A percentile compares a stretch with the other conserved stretches of the same genome.
Evolutionary conservation across 805 yeast genomes (phyloP).

Genomic region (Kodamaea jinghongensis): DNA sequence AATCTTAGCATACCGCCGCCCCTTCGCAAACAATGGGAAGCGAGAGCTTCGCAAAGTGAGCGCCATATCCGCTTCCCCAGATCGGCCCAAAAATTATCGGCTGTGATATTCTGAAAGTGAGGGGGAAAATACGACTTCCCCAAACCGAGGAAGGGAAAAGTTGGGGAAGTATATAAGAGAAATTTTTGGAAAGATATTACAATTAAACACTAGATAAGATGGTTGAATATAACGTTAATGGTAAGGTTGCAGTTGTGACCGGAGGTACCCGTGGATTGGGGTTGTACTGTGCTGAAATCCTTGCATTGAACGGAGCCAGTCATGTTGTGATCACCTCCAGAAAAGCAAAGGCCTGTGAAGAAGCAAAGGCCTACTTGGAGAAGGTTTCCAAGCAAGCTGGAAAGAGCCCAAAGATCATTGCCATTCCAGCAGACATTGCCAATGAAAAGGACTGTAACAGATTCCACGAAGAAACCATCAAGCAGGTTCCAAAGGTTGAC

Average conservation of each 20-base stretch:
- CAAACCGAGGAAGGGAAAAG: too few species aligned
- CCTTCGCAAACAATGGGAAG: too few species aligned
- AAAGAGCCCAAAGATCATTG: constrained; percentile 27
- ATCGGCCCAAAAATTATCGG: too few species aligned
- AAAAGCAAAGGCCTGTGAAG: constrained; percentile 58
- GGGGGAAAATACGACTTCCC: too few species aligned
- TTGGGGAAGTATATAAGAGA: too few species aligned
- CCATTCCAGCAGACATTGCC: constrained; percentile 59
- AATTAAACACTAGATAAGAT: constrained; percentile 19
- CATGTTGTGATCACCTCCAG: constrained; percentile 64
- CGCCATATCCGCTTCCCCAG: too few species aligned
- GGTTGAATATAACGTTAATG: constrained; percentile 50
- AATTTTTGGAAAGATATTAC: too few species aligned
- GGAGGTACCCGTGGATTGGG: constrained; percentile 81
- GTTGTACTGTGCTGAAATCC: constrained; percentile 61
- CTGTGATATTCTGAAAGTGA: too few species aligned
- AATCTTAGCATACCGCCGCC: too few species aligned
- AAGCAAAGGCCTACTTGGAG: constrained; percentile 46
- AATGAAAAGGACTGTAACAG: constrained; percentile 45
- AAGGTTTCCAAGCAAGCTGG: constrained; percentile 34
- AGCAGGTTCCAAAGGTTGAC: constrained; percentile 47
- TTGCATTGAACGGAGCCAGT: constrained; percentile 59
- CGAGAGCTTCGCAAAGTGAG: too few species aligned
- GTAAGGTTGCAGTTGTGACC: constrained; percentile 64
- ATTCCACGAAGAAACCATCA: constrained; percentile 41